Evolutionary conservation across 2,329 filamentous ascomycete species (phyloP).

Genomic region (Aspergillus eucalypticola): DNA sequence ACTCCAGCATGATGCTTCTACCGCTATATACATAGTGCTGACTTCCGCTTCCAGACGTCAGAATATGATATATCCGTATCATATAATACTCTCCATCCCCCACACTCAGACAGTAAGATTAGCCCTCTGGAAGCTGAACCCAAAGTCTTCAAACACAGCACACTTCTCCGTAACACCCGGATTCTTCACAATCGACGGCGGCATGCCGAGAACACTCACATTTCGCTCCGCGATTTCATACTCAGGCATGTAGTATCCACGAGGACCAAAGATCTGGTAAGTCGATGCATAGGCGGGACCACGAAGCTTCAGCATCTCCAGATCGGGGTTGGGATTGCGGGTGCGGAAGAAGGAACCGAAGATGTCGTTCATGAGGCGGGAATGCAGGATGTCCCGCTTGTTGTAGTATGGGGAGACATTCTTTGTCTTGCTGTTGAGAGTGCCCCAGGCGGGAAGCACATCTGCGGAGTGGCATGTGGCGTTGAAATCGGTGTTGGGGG

Average conservation of each 20-base stretch:
- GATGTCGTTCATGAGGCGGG: conserved; percentile 28
- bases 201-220: conserved; percentile 21
- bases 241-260: conserved; percentile 16
- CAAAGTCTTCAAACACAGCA: conserved; percentile 25
- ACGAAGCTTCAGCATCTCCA: conserved; percentile 17
- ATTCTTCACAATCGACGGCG: conserved; percentile 15
- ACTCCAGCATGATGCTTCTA: no score
- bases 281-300: conserved; percentile 26
- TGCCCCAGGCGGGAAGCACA: conserved; percentile 31
- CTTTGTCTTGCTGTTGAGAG: conserved; percentile 25
- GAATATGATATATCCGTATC: background rate
- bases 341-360: conserved; percentile 27
- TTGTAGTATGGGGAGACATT: conserved; percentile 27
- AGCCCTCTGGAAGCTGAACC: conserved; percentile 28
- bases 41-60: background rate
- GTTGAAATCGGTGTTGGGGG: conserved; percentile 27
- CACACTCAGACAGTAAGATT: background rate
- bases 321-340: conserved; percentile 24
- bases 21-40: background rate
- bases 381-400: conserved; percentile 22
- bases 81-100: background rate
- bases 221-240: conserved; percentile 12
- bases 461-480: conserved; percentile 31
- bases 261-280: conserved; percentile 13
- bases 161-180: conserved; percentile 20